Base-by-base conservation (phyloP, 2,329 filamentous ascomycete genomes). In the Aspergillus tubingensis region DNA sequence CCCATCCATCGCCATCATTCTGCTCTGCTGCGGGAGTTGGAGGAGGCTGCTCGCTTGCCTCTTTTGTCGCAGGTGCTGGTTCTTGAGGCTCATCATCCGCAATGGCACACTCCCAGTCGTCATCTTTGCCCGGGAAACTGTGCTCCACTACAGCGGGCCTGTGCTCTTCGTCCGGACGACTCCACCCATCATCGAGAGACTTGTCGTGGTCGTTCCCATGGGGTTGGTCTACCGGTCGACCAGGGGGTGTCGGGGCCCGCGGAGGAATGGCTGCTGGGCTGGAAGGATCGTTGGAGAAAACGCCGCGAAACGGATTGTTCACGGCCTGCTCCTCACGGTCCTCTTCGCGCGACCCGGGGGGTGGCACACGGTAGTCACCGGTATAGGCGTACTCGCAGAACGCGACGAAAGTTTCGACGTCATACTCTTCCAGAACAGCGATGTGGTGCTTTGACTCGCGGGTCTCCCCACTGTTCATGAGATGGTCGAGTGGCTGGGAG, bases 371-470 rank as follows among this genome's bases (percentile, higher is more conserved):
- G 61, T 82, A 83, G 55, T 81, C 74, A 8, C 80, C 79, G 0
- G 78, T 82, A 60, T 83, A 83, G 11, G 80, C 79, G 72, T 79
- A 83, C 62, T 83, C 77, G 62, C 75, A 78, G 64, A 83, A 82
- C 2, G 76, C 77, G 27, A 79, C 71, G 60, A 83, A 83, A 1
- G 80, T 82, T 48, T 79, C 76, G 11, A 80, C 80, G 60, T 82
- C 79, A 51, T 81, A 74, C 4, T 82, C 78, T 54, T 81, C 78
- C 59, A 81, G 64, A 17, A 79, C 72, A 11, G 76, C 79, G 32
- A 77, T 74, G 10, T 75, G 72, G 44, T 78, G 74, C 39, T 72
- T 74, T 3, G 79, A 79, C 63, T 82, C 80, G 39, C 76, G 74
- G 54, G 79, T 81, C 23, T 77, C 70, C 44, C 79, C 78, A 65